Evolutionary conservation across 441 rosid genomes (phyloP), one percentile per base, ranked within the genome.

Genomic region (Metrosideros polymorpha): DNA sequence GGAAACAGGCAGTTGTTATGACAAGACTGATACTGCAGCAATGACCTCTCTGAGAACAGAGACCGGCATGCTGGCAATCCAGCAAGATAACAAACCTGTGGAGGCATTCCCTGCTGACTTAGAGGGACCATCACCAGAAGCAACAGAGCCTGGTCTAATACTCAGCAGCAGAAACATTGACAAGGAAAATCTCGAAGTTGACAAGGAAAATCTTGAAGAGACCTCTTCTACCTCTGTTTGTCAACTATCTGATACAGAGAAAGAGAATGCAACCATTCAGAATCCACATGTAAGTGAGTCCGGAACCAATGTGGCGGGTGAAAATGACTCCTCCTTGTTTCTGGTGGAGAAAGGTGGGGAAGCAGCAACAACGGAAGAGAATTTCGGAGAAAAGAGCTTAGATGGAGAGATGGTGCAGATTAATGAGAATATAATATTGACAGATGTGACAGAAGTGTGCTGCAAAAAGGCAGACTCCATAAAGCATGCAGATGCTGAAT

Each of bases 281-380:
- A 86, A 29, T 24, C 61, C 82, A 71, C 85, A 83, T 25, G 59
- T 27, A 35, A 57, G 32, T 42, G 86, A 79, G 83, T 66, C 15
- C 47, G 88, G 85, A 79, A 82, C 82, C 82, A 50, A 77, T 53
- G 86, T 59, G 63, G 71, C 86, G 35, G 32, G 53, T 39, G 77
- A 88, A 35, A 57, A 83, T 52, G 79, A 30, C 57, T 30, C 88
- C 82, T 54, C 84, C 30, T 86, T 84, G 83, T 61, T 89, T 51
- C 85, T 89, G 87, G 57, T 88, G 50, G 77, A 90, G 87, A 88
- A 90, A n/a, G 85, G 82, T 35, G 86, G 75, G 75, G 87, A 53
- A 87, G 88, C 87, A 77, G 83, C 82, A 84, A 87, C 86, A 59
- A 32, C 85, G 49, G 87, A 82, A 53, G 91, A 88, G 52, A 85